A percentile compares a stretch with the other conserved stretches of the same genome.
Evolutionary conservation across 257 asterid species (phyloP).

Genomic region (Plectranthus barbatus): DNA sequence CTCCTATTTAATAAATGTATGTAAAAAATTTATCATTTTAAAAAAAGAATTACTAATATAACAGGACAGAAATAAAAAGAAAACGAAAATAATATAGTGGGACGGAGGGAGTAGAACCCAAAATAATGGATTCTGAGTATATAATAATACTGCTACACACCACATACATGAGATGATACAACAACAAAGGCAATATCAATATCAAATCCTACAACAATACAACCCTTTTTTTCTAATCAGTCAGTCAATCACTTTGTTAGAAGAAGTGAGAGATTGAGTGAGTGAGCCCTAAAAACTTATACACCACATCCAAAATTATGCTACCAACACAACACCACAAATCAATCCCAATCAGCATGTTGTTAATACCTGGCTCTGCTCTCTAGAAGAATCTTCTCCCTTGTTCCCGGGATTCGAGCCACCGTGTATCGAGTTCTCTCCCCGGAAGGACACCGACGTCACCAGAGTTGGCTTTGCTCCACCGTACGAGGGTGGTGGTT

Average conservation of each 20-base stretch:
- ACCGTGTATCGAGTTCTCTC: slow-evolving; percentile 32
- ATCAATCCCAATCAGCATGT: slow-evolving; percentile 36
- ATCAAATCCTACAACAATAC: neutral
- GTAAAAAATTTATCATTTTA: too few relatives aligned
- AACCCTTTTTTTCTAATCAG: slow-evolving; percentile 8
- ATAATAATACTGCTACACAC: neutral
- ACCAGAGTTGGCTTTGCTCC: slow-evolving; percentile 32
- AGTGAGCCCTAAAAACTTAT: slow-evolving; percentile 32
- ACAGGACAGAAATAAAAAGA: too few relatives aligned
- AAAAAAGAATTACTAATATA: too few relatives aligned
- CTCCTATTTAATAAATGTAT: too few relatives aligned
- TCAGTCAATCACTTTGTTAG: slow-evolving; percentile 18
- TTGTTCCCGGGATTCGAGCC: slow-evolving; percentile 36
- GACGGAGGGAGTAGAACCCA: too few relatives aligned
- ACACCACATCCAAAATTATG: slow-evolving; percentile 13
- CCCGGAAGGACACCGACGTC: slow-evolving; percentile 42
- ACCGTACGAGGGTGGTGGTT: slow-evolving; percentile 17
- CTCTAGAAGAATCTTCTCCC: slow-evolving; percentile 45
- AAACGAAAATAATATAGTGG: too few relatives aligned
- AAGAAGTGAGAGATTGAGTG: slow-evolving; percentile 8
- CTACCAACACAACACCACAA: slow-evolving; percentile 14
- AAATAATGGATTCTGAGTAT: too few relatives aligned
- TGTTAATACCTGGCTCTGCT: slow-evolving; percentile 46
- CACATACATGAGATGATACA: too few relatives aligned
- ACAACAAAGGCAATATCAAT: neutral